These are phyloP conservation scores for Vishniacozyma victoriae DNA, from an alignment of 768 basidiomycete genomes.

Conservation along the genomic window DNA sequence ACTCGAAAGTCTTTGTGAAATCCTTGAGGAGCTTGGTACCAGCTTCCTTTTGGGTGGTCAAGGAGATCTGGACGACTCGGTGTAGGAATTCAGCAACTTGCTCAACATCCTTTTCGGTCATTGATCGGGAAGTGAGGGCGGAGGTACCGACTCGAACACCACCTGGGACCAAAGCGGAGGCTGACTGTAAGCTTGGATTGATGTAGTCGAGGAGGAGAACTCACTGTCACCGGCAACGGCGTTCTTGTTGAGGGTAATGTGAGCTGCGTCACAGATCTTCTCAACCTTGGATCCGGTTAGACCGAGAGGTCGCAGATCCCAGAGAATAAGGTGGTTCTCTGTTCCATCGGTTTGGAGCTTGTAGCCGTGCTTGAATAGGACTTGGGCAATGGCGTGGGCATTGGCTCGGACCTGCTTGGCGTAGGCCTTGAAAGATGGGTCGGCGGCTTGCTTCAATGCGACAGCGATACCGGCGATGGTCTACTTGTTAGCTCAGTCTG, in stretches of 20 bases:
- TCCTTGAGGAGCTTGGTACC: slow-evolving; percentile 92
- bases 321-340: slow-evolving; percentile 95
- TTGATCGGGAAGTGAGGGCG: slow-evolving; percentile 88
- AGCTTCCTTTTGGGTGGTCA: slow-evolving; percentile 86
- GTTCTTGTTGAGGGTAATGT: slow-evolving; percentile 83
- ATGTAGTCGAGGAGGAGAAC: slow-evolving; percentile 5
- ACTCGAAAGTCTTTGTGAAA: slow-evolving; percentile 64
- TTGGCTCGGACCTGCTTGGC: slow-evolving; percentile 92
- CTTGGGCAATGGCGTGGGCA: slow-evolving; percentile 66
- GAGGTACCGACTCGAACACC: slow-evolving; percentile 95
- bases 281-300: slow-evolving; percentile 98
- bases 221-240: slow-evolving; percentile 85
- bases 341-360: slow-evolving; percentile 94
- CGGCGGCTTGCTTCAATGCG: slow-evolving; percentile 79
- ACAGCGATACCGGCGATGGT: slow-evolving; percentile 95
- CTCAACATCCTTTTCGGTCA: slow-evolving; percentile 81
- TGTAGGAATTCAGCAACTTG: slow-evolving; percentile 84
- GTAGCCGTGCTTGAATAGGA: slow-evolving; percentile 75
- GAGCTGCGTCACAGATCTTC: slow-evolving; percentile 93
- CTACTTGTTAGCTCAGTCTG: slow-evolving; percentile 48
- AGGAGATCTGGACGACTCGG: slow-evolving; percentile 85
- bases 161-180: slow-evolving; percentile 89
- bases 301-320: slow-evolving; percentile 91
- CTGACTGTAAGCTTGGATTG: slow-evolving; percentile 6
- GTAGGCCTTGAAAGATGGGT: slow-evolving; percentile 83